phyloP scores from a whole-genome alignment of 2,329 filamentous ascomycete species.

The Drechslerella dactyloides region DNA sequence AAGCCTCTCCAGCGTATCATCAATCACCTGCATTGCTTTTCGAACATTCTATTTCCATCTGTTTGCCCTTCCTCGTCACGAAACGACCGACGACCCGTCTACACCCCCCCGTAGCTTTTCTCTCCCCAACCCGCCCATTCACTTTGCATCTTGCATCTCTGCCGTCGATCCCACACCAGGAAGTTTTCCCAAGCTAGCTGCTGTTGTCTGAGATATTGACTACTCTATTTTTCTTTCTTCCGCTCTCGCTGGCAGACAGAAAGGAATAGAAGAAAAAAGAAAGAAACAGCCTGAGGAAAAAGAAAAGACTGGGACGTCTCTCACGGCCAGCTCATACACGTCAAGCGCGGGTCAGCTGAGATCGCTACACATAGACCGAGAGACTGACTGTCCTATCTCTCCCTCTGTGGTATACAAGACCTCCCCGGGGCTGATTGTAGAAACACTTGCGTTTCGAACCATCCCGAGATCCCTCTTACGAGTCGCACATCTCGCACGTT shows the following conservation, averaged over 20 bases:
- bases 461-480: conserved; percentile 42
- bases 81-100: conserved; percentile 29
- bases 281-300: neutral
- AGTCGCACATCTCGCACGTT: conserved; percentile 45
- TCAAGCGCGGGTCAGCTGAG: conserved; percentile 50
- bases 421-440: conserved; percentile 38
- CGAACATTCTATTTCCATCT: conserved; percentile 46
- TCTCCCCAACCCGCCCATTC: conserved; percentile 16
- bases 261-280: conserved; percentile 8
- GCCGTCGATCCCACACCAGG: conserved; percentile 44
- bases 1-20: conserved; percentile 43
- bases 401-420: conserved; percentile 41
- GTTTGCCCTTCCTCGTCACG: conserved; percentile 30
- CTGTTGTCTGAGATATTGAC: neutral
- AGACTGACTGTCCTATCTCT: conserved; percentile 1
- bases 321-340: conserved; percentile 50
- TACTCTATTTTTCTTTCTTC: conserved; percentile 1
- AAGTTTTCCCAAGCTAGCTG: neutral
- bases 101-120: conserved; percentile 21
- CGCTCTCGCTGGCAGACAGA: conserved; percentile 43
- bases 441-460: conserved; percentile 50
- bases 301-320: neutral
- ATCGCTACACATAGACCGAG: conserved; percentile 39
- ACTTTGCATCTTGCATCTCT: conserved; percentile 49
- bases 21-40: conserved; percentile 49